Percentiles rank a stretch among this genome's conserved stretches.
Conservation (phyloP, 83 land plant species). For the Isoetes engelmannii region DNA sequence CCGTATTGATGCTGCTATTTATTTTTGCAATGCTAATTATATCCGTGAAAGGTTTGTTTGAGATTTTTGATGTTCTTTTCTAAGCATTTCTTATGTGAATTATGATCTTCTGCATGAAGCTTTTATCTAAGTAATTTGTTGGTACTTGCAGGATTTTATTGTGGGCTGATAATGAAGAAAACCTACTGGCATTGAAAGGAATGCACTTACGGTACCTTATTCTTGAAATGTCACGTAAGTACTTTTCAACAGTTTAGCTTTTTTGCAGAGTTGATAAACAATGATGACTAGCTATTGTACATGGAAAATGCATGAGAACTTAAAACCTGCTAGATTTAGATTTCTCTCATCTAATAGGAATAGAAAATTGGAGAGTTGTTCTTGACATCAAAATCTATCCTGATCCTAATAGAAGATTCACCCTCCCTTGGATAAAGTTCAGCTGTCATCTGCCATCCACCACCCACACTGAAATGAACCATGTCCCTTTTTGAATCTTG, state of each 20-base stretch:
- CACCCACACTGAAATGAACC: no score
- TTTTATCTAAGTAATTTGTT: background rate
- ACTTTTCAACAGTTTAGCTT: no score
- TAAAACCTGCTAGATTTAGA: no score
- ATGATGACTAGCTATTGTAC: no score
- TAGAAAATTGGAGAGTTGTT: no score
- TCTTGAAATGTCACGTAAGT: slow-evolving; percentile 48
- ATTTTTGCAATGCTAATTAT: background rate
- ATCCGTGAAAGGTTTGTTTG: background rate
- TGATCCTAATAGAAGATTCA: no score
- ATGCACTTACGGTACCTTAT: slow-evolving; percentile 40
- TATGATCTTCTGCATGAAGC: slow-evolving; percentile 32
- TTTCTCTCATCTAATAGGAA: no score
- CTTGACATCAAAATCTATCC: no score
- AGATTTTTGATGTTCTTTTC: slow-evolving; percentile 33
- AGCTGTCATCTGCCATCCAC: background rate
- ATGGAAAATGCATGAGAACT: no score
- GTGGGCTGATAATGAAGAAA: slow-evolving; percentile 47
- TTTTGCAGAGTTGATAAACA: no score
- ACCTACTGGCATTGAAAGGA: slow-evolving; percentile 30
- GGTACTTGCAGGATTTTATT: slow-evolving; percentile 37
- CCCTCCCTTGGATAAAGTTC: no score
- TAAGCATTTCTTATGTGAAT: slow-evolving; percentile 45
- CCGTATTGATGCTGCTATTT: slow-evolving; percentile 36
- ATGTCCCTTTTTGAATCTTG: no score